Evolutionary conservation across 768 basidiomycete species (phyloP), one percentile per base, ranked within the genome.

Genomic region (Tephrocybe sp.): DNA sequence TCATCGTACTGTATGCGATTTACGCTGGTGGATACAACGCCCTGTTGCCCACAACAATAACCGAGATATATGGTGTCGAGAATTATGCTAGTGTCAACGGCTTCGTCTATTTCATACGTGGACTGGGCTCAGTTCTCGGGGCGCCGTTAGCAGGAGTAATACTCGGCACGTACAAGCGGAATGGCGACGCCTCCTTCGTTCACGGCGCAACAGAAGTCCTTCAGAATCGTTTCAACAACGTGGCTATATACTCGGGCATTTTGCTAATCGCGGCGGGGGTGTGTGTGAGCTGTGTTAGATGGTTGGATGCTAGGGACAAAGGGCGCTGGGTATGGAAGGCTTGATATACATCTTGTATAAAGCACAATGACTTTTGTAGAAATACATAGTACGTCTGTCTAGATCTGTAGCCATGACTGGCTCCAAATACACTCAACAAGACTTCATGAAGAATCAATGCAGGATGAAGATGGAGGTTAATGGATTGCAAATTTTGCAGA

Each of bases 11-110:
- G 42, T 75, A 76, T 51, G 75, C 71, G 13, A 59, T 75, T 42
- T 69, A 66, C 39, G 70, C 75, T 1, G 73, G 74, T 16, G 74
- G 74, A 2, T 74, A 76, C 61, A 74, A 74, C 49, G 69, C 71
- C 10, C 63, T 75, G 11, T 56, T 76, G 18, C 73, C 73, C 4
- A 73, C 74, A 5, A 71, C 72, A 1, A 70, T 73, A 48, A 65
- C 71, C 1, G 73, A 74, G 36, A 62, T 76, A 9, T 76, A 72
- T 49, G 73, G 73, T 2, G 61, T 67, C 19, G 69, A 72, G 46
- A 69, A 75, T 45, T 74, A 74, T 52, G 57, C 70, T 19, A 61
- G 68, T 44, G 70, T 74, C 37, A 76, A 74, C 51, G 65, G 67
- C 2, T 64, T 65, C 30, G 63, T 74, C 40, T 73, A 75, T 52